These are phyloP conservation scores for Haematococcus lacustris DNA, from an alignment of 139 green algal species.

Conservation along the genomic window DNA sequence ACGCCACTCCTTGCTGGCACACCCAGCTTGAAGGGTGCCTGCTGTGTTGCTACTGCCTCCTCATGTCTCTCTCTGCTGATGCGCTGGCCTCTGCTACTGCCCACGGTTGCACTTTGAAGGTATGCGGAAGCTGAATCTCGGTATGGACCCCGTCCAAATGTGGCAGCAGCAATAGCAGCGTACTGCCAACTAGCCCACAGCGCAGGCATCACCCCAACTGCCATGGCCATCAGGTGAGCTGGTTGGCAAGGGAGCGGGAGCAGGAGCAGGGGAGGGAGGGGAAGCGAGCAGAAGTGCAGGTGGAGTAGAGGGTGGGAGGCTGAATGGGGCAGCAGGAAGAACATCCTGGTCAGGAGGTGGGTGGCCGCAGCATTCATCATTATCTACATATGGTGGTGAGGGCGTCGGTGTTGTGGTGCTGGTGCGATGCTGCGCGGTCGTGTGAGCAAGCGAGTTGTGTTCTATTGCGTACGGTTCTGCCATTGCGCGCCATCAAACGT, in stretches of 20 bases:
- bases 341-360: background rate
- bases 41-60: background rate
- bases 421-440: no score
- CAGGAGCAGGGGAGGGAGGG: background rate
- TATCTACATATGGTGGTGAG: background rate
- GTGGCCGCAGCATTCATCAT: background rate
- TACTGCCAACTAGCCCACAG: conserved; percentile 58
- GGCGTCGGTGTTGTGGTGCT: background rate
- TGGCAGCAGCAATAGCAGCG: conserved; percentile 40
- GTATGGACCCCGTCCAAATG: conserved; percentile 66
- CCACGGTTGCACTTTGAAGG: conserved; percentile 25
- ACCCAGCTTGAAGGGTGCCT: background rate
- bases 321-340: background rate
- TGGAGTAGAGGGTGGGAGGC: background rate
- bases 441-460: background rate
- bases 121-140: conserved; percentile 75
- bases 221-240: conserved; percentile 63
- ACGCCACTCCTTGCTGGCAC: background rate
- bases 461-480: background rate
- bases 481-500: background rate
- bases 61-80: background rate
- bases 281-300: background rate
- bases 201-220: conserved; percentile 43
- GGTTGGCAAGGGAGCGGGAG: background rate
- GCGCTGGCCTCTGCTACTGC: background rate